phyloP scores from a whole-genome alignment of 176 grass and related monocot species.

The Luzula sylvatica region DNA sequence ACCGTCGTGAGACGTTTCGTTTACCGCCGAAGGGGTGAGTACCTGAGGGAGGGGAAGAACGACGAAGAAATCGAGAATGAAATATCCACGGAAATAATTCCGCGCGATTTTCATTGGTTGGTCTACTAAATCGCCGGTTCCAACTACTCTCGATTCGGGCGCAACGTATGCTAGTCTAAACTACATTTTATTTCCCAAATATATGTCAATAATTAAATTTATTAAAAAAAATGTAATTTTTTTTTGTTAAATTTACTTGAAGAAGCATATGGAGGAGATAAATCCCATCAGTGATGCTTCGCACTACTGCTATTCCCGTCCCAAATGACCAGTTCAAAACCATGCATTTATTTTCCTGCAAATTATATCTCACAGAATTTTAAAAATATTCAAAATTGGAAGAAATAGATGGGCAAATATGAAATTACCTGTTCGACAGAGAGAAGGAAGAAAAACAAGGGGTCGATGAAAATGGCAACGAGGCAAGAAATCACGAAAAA shows the following conservation, averaged over 20 bases:
- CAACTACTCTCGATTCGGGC: conserved; percentile 83
- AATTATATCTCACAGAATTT: neutral
- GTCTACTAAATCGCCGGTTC: conserved; percentile 81
- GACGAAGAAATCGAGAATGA: conserved; percentile 75
- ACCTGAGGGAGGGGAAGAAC: conserved; percentile 92
- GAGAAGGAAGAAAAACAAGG: conserved; percentile 80
- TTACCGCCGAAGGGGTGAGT: conserved; percentile 83
- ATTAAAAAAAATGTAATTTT: neutral
- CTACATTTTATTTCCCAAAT: conserved; percentile 22
- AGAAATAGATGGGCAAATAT: conserved; percentile 6
- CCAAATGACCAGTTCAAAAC: conserved; percentile 69
- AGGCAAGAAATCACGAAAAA: conserved; percentile 96
- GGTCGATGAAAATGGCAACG: conserved; percentile 82
- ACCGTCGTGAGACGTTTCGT: neutral
- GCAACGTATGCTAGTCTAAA: conserved; percentile 94
- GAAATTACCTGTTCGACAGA: conserved; percentile 46
- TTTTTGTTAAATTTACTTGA: conserved; percentile 47
- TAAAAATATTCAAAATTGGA: neutral
- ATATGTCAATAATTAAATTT: conserved; percentile 12
- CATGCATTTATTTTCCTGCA: conserved; percentile 72
- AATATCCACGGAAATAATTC: conserved; percentile 73
- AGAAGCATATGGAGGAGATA: conserved; percentile 95
- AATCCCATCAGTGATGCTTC: conserved; percentile 89
- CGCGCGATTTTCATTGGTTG: conserved; percentile 80
- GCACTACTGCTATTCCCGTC: conserved; percentile 53